Conservation (phyloP, 2,329 filamentous ascomycete genomes). For the Colletotrichum destructivum region DNA sequence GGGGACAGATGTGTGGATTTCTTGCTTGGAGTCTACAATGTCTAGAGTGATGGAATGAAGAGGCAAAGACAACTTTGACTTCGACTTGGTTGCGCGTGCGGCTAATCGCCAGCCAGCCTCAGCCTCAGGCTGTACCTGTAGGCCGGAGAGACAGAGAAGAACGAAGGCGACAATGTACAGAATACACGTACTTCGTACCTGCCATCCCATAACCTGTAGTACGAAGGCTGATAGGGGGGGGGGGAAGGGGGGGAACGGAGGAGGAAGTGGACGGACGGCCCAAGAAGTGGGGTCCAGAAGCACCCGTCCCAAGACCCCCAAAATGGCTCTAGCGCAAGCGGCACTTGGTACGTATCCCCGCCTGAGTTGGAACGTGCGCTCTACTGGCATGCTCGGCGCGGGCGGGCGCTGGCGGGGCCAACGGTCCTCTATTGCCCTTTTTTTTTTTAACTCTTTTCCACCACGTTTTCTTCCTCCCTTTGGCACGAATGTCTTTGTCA, state of each 20-base stretch:
- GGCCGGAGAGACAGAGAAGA: not conserved
- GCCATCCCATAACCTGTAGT: not conserved
- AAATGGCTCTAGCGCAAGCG: constrained; percentile 21
- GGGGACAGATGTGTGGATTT: not conserved
- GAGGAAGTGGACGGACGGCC: constrained; percentile 8
- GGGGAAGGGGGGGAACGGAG: not conserved
- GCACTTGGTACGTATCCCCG: constrained; percentile 21
- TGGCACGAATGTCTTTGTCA: constrained; percentile 4
- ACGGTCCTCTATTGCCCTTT: constrained; percentile 5
- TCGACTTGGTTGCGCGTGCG: too few species aligned
- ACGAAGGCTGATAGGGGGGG: not conserved
- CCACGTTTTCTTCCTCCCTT: constrained; percentile 27
- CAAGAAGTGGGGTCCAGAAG: constrained; percentile 1
- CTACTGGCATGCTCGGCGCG: not conserved
- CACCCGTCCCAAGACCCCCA: constrained; percentile 11
- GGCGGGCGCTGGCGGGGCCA: constrained; percentile 10
- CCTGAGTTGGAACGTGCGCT: constrained; percentile 28
- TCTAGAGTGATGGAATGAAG: too few species aligned
- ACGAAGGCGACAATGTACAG: not conserved
- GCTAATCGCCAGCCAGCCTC: not conserved
- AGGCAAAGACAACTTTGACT: too few species aligned
- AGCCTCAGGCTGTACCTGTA: not conserved
- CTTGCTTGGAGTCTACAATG: not conserved
- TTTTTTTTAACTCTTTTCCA: constrained; percentile 9
- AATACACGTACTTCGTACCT: too few species aligned